Percentiles rank a stretch among this genome's conserved stretches.
These are phyloP conservation scores for Angomonas deanei DNA, from an alignment of 208 protist genomes.

Conservation along the genomic window DNA sequence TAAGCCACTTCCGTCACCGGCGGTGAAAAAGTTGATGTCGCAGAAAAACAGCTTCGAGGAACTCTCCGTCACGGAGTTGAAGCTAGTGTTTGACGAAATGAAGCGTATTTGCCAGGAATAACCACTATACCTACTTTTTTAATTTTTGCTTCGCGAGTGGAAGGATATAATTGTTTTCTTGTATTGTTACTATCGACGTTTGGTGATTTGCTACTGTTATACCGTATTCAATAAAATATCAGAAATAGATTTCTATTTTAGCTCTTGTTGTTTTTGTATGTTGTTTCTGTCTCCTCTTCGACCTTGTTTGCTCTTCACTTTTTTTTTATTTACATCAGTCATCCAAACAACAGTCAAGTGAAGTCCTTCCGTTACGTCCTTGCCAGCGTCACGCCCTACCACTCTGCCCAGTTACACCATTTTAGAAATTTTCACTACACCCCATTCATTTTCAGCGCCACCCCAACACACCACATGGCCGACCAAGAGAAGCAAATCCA, in stretches of 20 bases:
- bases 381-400: too few species aligned
- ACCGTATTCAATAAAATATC: too few species aligned
- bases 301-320: neutral
- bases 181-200: too few species aligned
- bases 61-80: neutral
- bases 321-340: too few species aligned
- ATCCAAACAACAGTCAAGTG: too few species aligned
- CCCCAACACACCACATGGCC: too few species aligned
- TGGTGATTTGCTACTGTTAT: too few species aligned
- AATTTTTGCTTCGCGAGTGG: constrained; percentile 5
- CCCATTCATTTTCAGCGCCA: too few species aligned
- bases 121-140: neutral
- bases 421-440: too few species aligned
- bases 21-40: neutral
- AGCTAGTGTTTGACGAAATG: neutral
- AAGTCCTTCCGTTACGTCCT: too few species aligned
- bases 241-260: too few species aligned
- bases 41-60: neutral
- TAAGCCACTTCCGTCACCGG: neutral
- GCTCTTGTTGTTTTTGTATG: neutral
- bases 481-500: constrained; percentile 13
- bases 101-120: neutral
- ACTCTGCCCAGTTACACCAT: neutral
- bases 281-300: constrained; percentile 8
- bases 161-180: neutral